Evolutionary conservation across 2,329 filamentous ascomycete genomes (phyloP), one percentile per base, ranked within the genome.

Genomic region (Sporothrix euskadiensis): DNA sequence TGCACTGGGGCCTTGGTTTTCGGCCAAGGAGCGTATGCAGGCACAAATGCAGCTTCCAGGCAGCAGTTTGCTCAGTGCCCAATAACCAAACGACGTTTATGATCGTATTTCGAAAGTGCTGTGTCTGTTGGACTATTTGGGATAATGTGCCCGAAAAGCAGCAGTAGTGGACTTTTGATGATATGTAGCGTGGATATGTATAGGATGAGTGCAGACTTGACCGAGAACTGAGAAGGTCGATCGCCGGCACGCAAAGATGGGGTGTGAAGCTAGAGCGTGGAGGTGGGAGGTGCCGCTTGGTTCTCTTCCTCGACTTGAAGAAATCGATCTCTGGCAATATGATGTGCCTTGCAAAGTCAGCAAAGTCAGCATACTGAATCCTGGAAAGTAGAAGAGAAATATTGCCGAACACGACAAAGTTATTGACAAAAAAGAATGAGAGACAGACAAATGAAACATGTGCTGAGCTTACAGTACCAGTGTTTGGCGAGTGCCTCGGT

Each of bases 11-110:
- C 39, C 39, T 35, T 52, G 44, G 26, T 52, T 68, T 49, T 52
- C 35, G 65, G 41, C 65, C 22, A 68, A 52, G 44, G 65, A 19
- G 2, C 3, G 26, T 35, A 68, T 66, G 63, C 41, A 66, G 63
- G 41, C 63, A 66, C 41, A 12, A 41, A 41, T 66, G 65, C 65
- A 68, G 44, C 44, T 35, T n/a, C 65, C 65, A 68, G 65, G 65
- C 65, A 68, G 65, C 65, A 68, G 19, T 68, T 32, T 52, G 44
- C 12, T 22, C 16, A 35, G 14, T 22, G 10, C 14, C 63, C 65
- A 68, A 68, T 68, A 26, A 16, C 39, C 14, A 44, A 12, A 4
- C 22, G 61, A 4, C 61, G 22, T 47, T 66, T 30, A 47, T 47
- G 61, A 30, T 47, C 39, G 39, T 47, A 66, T 47, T 66, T 47